Base-by-base conservation (phyloP, 345 rosid species). In the Rhizophora apiculata region DNA sequence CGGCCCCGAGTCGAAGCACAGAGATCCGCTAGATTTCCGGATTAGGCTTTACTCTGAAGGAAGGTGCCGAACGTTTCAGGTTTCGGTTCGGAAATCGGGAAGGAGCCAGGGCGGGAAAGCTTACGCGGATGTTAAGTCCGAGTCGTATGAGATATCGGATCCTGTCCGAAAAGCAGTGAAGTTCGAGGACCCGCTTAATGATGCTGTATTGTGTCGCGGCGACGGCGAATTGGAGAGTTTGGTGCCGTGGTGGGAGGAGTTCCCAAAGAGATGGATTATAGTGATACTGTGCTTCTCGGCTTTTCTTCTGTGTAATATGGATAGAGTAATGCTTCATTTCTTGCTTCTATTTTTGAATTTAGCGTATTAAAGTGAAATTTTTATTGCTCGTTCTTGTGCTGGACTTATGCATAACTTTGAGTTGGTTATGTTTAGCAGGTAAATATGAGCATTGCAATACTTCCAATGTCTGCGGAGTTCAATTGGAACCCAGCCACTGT, bases 361-460 rank as follows among this genome's bases (percentile, higher is more conserved):
- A 34, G 37, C 6, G 8, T 19, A 24, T 19, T 1, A 13, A 18
- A 48, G 6, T 15, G 27, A 46, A 6, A 10, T 39, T 43, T 11
- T 43, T 43, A 15, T 43, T 11, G 27, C 22, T 15, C 10, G 30
- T 56, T 57, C 32, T n/a, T 65, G 59, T 60, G 69, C 75, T 55
- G 59, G 26, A 55, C 2, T 0, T 22, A 55, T 21, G 2, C 61
- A 57, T 29, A 26, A 66, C 20, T 70, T 73, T 78, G 73, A 82
- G 58, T 48, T 53, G 71, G 61, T 69, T 69, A 58, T 73, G 31
- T 49, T 75, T 83, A 73, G 76, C 88, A 91, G 98, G 97, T 94
- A 71, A 94, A 94, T 52, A 94, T 94, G 97, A 94, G 96, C 76
- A 91, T 94, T 60, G 98, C 95, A 0, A 91, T 94, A 84, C 98